These are phyloP conservation scores for Anthracocystis setariae DNA, from an alignment of 1,284 basidiomycete species.

Conservation along the genomic window DNA sequence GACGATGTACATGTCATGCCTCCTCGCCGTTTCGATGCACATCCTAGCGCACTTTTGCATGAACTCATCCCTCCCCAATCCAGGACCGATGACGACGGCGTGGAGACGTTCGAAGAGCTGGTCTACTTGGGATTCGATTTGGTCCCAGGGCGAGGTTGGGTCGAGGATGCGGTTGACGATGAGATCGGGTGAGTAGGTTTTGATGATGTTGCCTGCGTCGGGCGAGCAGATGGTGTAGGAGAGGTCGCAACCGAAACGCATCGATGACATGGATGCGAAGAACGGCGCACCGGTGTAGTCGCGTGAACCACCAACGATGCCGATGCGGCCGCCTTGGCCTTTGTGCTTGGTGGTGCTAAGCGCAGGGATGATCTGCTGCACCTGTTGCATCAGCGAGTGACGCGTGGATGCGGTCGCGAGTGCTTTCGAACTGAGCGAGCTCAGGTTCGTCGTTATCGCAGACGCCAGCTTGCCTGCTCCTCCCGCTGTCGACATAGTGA, in stretches of 20 bases:
- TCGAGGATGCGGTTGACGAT: constrained; percentile 92
- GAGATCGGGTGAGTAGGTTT: constrained; percentile 90
- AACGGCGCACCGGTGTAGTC: constrained; percentile 97
- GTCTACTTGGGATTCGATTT: constrained; percentile 74
- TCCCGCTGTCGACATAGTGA: constrained; percentile 25
- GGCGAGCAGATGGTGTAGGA: constrained; percentile 97
- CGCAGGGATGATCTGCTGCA: constrained; percentile 83
- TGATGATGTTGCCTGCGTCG: constrained; percentile 84
- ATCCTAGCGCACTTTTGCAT: constrained; percentile 79
- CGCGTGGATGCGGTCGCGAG: constrained; percentile 8
- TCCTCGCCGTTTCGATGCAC: constrained; percentile 71
- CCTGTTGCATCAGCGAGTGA: constrained; percentile 50
- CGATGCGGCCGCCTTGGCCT: constrained; percentile 94
- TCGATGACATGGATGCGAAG: constrained; percentile 69
- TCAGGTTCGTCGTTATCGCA: constrained; percentile 12
- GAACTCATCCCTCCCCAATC: constrained; percentile 78
- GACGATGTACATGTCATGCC: constrained; percentile 83
- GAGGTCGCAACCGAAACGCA: constrained; percentile 79
- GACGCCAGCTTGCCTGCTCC: constrained; percentile 19
- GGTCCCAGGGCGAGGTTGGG: constrained; percentile 13
- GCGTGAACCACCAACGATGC: constrained; percentile 88
- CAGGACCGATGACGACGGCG: constrained; percentile 90
- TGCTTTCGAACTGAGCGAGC: constrained; percentile 14
- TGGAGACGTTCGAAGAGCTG: constrained; percentile 83
- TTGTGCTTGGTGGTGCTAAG: constrained; percentile 87